These are phyloP conservation scores for Potentilla sterilis DNA, from an alignment of 306 rosid genomes.

Conservation along the genomic window DNA sequence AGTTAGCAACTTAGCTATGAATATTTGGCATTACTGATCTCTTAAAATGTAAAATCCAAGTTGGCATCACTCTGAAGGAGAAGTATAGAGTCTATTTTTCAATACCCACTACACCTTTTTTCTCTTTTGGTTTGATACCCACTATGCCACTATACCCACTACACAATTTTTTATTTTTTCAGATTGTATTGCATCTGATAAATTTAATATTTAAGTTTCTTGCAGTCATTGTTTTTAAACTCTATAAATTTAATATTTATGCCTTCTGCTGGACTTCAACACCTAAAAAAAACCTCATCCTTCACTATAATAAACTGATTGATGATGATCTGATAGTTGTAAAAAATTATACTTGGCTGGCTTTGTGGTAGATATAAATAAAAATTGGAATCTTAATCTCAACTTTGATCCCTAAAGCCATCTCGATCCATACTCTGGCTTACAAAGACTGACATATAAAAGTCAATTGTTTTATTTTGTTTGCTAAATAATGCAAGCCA, in stretches of 20 bases:
- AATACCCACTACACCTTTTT: background rate
- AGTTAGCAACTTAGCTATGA: background rate
- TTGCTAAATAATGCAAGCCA: no score
- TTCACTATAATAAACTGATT: background rate
- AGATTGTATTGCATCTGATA: background rate
- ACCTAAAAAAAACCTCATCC: no score
- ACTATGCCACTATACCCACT: background rate
- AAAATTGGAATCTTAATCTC: no score
- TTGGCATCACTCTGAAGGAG: background rate
- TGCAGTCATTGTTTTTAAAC: background rate
- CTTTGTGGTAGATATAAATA: no score
- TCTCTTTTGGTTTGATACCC: background rate
- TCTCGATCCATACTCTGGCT: background rate
- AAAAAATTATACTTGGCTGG: no score
- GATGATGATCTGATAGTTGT: background rate
- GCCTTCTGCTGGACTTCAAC: no score
- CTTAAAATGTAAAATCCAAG: background rate
- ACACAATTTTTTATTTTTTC: background rate
- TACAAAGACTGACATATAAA: no score
- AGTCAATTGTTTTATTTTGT: no score
- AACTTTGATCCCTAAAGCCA: background rate
- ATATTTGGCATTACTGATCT: background rate
- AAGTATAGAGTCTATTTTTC: background rate
- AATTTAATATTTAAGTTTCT: background rate
- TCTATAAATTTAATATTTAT: no score